Percentiles rank a stretch among this genome's conserved stretches.
These are phyloP conservation scores for Elsinoe australis DNA, from an alignment of 2,329 filamentous ascomycete species.

Conservation along the genomic window DNA sequence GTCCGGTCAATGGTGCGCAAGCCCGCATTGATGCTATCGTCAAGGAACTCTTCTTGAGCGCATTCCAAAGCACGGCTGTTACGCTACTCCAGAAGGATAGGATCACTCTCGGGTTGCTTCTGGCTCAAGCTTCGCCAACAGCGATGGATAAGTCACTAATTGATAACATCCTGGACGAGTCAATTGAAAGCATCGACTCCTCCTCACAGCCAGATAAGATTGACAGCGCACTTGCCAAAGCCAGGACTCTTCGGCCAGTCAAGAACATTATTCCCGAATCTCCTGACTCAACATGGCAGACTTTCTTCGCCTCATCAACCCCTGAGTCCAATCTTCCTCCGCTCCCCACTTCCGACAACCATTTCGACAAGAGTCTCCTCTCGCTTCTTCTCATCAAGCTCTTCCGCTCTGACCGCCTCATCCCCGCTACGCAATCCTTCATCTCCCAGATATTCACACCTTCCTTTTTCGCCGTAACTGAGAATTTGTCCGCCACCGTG, in stretches of 20 bases:
- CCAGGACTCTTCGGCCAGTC: conserved; percentile 63
- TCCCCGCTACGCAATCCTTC: conserved; percentile 87
- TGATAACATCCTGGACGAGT: conserved; percentile 74
- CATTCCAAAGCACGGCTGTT: conserved; percentile 88
- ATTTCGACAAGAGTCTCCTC: conserved; percentile 56
- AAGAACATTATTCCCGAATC: conserved; percentile 63
- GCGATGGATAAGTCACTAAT: conserved; percentile 87
- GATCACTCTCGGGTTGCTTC: conserved; percentile 86
- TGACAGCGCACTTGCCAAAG: conserved; percentile 60
- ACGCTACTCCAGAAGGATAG: conserved; percentile 89
- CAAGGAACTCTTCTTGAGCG: conserved; percentile 79
- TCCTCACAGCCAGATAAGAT: conserved; percentile 59
- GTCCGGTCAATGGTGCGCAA: conserved; percentile 52
- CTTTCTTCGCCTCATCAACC: conserved; percentile 75
- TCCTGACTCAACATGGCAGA: conserved; percentile 61
- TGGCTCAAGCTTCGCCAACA: conserved; percentile 93
- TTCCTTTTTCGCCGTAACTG: conserved; percentile 71
- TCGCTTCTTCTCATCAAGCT: conserved; percentile 89
- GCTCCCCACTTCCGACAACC: conserved; percentile 39
- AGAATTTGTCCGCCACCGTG: conserved; percentile 79
- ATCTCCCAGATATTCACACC: conserved; percentile 77
- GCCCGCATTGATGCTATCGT: conserved; percentile 82
- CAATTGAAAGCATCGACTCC: conserved; percentile 67
- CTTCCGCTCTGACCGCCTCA: conserved; percentile 90
- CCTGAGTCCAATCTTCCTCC: conserved; percentile 76